These are phyloP conservation scores for Claviceps paspali DNA, from an alignment of 2,329 filamentous ascomycete species.

Conservation along the genomic window DNA sequence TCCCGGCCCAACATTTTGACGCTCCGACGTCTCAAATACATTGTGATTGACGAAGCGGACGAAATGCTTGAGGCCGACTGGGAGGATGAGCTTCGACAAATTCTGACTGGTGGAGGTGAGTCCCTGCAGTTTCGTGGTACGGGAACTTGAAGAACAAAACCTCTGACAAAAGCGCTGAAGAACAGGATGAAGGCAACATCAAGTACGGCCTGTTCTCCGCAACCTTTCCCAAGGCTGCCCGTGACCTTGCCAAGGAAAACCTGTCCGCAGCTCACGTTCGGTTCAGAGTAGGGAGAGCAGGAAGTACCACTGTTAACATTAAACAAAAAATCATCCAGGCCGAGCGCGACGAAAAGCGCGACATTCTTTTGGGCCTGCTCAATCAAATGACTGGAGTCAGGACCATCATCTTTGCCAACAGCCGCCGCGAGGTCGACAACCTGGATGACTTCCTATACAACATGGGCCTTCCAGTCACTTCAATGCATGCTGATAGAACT, in stretches of 20 bases:
- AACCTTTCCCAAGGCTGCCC: conserved; percentile 72
- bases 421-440: conserved; percentile 60
- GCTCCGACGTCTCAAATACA: conserved; percentile 61
- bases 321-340: conserved; percentile 59
- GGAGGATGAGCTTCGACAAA: conserved; percentile 57
- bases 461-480: conserved; percentile 62
- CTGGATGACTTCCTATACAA: conserved; percentile 84
- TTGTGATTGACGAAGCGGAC: conserved; percentile 86
- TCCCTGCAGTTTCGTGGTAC: conserved; percentile 10
- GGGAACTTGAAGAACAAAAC: neutral
- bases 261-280: conserved; percentile 61
- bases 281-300: conserved; percentile 75
- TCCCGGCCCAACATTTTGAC: conserved; percentile 52
- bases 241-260: conserved; percentile 61
- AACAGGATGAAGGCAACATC: conserved; percentile 55
- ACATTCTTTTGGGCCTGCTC: conserved; percentile 58
- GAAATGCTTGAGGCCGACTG: conserved; percentile 76
- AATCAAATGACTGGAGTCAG: conserved; percentile 54
- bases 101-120: conserved; percentile 71
- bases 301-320: conserved; percentile 71
- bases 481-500: conserved; percentile 75
- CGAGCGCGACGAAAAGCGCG: conserved; percentile 50
- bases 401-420: conserved; percentile 84
- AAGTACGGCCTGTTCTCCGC: conserved; percentile 81
- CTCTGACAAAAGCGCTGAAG: conserved; percentile 26